phyloP scores from a whole-genome alignment of 2,329 filamentous ascomycete species.

The Colletotrichum sp. region DNA sequence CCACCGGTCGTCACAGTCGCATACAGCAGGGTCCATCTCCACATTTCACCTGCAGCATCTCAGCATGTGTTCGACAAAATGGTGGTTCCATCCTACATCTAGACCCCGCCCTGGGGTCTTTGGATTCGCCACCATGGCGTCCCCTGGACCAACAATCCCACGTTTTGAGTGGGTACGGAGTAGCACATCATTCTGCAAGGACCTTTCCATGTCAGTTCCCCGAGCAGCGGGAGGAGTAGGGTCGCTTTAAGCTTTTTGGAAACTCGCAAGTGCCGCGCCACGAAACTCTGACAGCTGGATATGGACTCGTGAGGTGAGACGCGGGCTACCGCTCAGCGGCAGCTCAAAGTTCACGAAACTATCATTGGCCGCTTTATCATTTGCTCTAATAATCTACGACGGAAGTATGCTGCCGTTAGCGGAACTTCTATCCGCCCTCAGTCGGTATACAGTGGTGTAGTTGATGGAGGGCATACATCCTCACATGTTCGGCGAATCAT shows the following conservation, averaged over 20 bases:
- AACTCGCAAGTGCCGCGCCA: not conserved
- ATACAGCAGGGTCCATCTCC: not conserved
- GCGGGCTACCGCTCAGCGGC: not conserved
- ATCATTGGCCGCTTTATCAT: not conserved
- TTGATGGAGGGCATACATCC: not conserved
- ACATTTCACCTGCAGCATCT: not conserved
- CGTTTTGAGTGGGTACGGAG: not conserved
- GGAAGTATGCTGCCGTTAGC: not conserved
- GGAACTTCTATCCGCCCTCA: not conserved
- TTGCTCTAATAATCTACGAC: not conserved
- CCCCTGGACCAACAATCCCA: not conserved
- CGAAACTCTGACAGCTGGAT: not conserved
- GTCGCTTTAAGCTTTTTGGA: not conserved
- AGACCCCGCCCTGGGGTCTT: not conserved
- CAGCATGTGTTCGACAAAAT: not conserved
- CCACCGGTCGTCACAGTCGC: not conserved
- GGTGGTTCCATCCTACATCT: not conserved
- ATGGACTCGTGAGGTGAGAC: not conserved
- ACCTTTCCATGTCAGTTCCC: not conserved
- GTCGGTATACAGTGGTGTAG: not conserved
- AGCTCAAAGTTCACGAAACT: not conserved
- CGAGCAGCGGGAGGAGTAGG: not conserved
- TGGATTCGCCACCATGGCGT: not conserved
- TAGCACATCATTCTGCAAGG: not conserved
- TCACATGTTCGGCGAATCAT: not conserved